Evolutionary conservation across 2,329 filamentous ascomycete genomes (phyloP).

Genomic region (Fusarium tuaranense): DNA sequence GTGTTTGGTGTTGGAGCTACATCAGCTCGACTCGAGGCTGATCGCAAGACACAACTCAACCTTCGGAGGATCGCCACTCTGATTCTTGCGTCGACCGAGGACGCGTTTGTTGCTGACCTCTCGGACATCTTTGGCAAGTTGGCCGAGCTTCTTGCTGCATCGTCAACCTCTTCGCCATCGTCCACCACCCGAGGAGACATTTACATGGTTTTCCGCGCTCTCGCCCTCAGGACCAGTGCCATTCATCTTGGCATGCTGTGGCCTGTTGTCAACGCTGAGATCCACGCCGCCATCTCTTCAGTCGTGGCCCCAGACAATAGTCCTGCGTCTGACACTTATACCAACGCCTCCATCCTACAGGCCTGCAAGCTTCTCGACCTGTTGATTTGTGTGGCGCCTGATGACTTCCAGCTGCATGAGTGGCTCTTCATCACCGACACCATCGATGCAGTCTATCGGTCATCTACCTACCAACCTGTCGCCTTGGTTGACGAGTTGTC

Average conservation of each 20-base stretch:
- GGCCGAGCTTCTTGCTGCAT: conserved; percentile 86
- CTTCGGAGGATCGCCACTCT: conserved; percentile 85
- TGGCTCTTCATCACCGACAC: conserved; percentile 99
- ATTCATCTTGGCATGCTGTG: conserved; percentile 87
- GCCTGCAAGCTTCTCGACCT: conserved; percentile 94
- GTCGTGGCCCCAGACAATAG: conserved; percentile 76
- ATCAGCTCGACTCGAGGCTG: conserved; percentile 92
- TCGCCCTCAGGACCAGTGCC: conserved; percentile 82
- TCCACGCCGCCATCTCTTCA: conserved; percentile 83
- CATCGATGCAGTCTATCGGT: conserved; percentile 92
- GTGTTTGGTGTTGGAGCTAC: conserved; percentile 98
- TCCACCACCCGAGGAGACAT: conserved; percentile 89
- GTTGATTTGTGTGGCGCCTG: conserved; percentile 86
- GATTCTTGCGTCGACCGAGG: conserved; percentile 79
- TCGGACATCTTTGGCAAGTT: conserved; percentile 82
- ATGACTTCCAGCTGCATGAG: conserved; percentile 98
- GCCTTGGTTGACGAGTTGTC: conserved; percentile 88
- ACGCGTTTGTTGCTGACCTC: conserved; percentile 84
- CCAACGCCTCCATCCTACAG: conserved; percentile 82
- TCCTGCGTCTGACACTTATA: conserved; percentile 76
- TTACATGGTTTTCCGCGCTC: conserved; percentile 86
- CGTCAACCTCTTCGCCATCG: conserved; percentile 89
- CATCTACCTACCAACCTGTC: conserved; percentile 74
- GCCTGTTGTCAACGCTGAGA: conserved; percentile 89
- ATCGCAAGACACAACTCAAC: conserved; percentile 91